Base-by-base conservation (phyloP, 306 rosid species). In the Cucurbita maxima region DNA sequence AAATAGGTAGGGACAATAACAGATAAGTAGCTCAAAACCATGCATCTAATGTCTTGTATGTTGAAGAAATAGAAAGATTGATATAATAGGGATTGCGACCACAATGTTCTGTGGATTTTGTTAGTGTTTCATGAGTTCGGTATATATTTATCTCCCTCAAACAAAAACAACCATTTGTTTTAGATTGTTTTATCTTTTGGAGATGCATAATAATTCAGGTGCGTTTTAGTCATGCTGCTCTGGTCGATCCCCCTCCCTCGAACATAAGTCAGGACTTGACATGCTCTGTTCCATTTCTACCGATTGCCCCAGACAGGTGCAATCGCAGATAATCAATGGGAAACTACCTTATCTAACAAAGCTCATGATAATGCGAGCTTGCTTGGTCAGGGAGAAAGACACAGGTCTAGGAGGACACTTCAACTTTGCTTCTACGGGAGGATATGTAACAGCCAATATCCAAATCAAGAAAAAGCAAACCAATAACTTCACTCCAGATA, bases 131-230 rank as follows among this genome's bases (percentile, higher is more conserved):
- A 50, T 48, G 73, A 30, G 59, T 50, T 70, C 47, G 50, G 59
- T 70, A 70, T 34, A 70, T 70, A 70, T 70, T 48, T 70, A 14
- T 51, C 25, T 30, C 34, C 36, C 59, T 44, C 74, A 34, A 70
- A 70, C 74, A 15, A 50, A 70, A 34, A 47, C 74, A 51, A 30
- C 74, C 74, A 70, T 70, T 70, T 50, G 74, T 34, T 70, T 34
- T 51, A 70, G 59, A 70, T 50, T 70, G 15, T 51, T 51, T 70
- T 5, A 50, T 34, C 45, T 34, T 50, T 70, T 30, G 59, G 30
- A 51, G 47, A 70, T 50, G 47, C 47, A 70, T 51, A 70, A 70
- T 51, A 70, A 50, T 51, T 51, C 30, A 50, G 59, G 16, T 70
- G 59, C 30, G 51, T 25, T 48, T 48, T 10, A 66, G 19, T 11